Percentiles rank a stretch among this genome's conserved stretches.
Conservation (phyloP, 1,284 basidiomycete species). For the Irpex sp. region DNA sequence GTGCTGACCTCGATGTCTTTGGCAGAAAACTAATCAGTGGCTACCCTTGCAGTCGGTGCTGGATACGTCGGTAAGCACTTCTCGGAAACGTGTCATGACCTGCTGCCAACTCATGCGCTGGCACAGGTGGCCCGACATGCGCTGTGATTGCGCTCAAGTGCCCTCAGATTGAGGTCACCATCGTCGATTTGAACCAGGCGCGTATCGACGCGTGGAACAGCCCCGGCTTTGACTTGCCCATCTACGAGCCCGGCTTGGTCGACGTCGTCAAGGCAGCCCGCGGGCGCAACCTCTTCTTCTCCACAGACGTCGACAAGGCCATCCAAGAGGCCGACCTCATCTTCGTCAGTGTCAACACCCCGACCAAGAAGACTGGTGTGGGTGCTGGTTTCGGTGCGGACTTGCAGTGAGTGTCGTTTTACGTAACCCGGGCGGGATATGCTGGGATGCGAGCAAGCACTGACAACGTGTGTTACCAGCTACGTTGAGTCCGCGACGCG, state of each 20-base stretch:
- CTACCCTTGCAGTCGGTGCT: conserved; percentile 71
- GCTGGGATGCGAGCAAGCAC: not conserved
- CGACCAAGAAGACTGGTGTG: conserved; percentile 97
- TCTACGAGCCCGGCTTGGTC: conserved; percentile 98
- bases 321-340: conserved; percentile 92
- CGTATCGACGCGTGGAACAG: conserved; percentile 97
- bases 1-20: conserved; percentile 33
- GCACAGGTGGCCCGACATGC: conserved; percentile 86
- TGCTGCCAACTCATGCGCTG: conserved; percentile 1
- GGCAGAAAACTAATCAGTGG: conserved; percentile 12
- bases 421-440: not conserved
- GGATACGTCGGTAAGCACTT: conserved; percentile 85
- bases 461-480: conserved; percentile 39
- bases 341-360: conserved; percentile 93
- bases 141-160: conserved; percentile 94
- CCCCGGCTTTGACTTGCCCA: conserved; percentile 72
- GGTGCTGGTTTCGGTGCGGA: conserved; percentile 98
- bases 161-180: conserved; percentile 93
- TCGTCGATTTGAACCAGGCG: conserved; percentile 94
- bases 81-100: conserved; percentile 5
- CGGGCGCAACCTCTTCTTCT: conserved; percentile 96
- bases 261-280: conserved; percentile 88
- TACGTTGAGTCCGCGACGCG: conserved; percentile 97
- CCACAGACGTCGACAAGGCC: conserved; percentile 90
- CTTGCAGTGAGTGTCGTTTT: conserved; percentile 68